phyloP scores from a whole-genome alignment of 176 grass and related monocot species.

The Triticum turgidum region DNA sequence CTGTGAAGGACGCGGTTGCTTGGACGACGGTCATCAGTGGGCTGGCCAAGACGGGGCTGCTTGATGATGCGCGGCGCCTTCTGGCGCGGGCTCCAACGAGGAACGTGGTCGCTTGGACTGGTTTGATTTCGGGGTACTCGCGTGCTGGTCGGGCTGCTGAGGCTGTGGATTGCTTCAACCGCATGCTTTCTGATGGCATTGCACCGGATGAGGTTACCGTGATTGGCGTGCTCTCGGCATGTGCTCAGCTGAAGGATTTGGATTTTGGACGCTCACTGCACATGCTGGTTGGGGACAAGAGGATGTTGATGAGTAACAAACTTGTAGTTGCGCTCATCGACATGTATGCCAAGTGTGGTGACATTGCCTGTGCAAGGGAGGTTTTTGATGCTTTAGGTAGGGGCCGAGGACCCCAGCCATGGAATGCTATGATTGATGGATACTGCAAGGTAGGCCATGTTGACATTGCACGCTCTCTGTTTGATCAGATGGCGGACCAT shows the following conservation, averaged over 20 bases:
- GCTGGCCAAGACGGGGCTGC: slow-evolving; percentile 40
- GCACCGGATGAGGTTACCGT: slow-evolving; percentile 51
- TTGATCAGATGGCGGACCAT: slow-evolving; percentile 52
- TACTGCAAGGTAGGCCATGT: slow-evolving; percentile 56
- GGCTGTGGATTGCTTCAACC: slow-evolving; percentile 50
- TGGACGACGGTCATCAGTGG: slow-evolving; percentile 64
- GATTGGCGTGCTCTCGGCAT: slow-evolving; percentile 41
- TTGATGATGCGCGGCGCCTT: slow-evolving; percentile 38
- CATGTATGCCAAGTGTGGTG: slow-evolving; percentile 75
- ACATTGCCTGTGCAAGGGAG: slow-evolving; percentile 37
- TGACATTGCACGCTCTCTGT: slow-evolving; percentile 46
- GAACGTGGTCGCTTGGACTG: slow-evolving; percentile 72
- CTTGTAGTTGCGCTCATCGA: slow-evolving; percentile 60
- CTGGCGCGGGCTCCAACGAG: slow-evolving; percentile 46
- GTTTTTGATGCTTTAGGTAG: slow-evolving; percentile 49
- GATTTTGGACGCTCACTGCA: slow-evolving; percentile 48
- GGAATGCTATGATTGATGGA: slow-evolving; percentile 78
- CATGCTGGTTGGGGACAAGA: slow-evolving; percentile 38
- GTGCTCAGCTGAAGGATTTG: slow-evolving; percentile 53
- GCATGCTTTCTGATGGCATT: slow-evolving; percentile 49
- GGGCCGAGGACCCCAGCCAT: slow-evolving; percentile 40
- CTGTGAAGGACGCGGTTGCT: slow-evolving; percentile 39
- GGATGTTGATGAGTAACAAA: slow-evolving; percentile 37
- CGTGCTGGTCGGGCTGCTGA: slow-evolving; percentile 37
- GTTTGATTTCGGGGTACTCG: slow-evolving; percentile 51